Evolutionary conservation across 192 early-diverging fungal genomes (phyloP), one percentile per base, ranked within the genome.

Genomic region (Chytriomyces hyalinus): DNA sequence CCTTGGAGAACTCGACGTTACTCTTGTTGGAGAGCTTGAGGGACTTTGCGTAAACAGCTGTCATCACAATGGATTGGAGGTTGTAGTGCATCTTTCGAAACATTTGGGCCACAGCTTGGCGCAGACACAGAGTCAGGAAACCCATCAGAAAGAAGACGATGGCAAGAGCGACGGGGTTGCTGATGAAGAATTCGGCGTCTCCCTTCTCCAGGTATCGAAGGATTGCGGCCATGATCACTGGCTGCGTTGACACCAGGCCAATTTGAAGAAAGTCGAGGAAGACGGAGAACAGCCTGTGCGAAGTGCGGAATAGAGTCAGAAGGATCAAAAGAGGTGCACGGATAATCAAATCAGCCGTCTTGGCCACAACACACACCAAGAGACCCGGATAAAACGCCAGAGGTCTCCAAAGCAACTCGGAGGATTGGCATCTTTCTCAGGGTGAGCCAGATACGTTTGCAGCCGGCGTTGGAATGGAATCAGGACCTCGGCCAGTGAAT

Each of bases 41-140:
- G 0, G 75, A 72, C 75, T 83, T 83, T 44, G 76, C 82, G 53
- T 73, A 83, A 24, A 83, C 57, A 9, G 82, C 75, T 26, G 73
- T 65, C 47, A 80, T 71, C 46, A 83, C 43, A n/a, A 77, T 71
- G 15, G 59, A 63, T 24, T 67, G 49, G 49, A 76, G 48, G 17
- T 71, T 63, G 44, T 76, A 66, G 53, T 70, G 73, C 28, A 76
- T 61, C 17, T 53, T 48, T 47, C 67, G 22, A 60, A 66, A 49
- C 44, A 82, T 44, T 73, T 82, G 81, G 48, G 26, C 50, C 13
- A 49, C 28, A n/a, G 44, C 24, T 28, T 61, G 59, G 15, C 49
- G 15, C 11, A 20, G 11, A 43, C 28, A 15, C 13, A 43, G 26
- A 6, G 6, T 17, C 62, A 78, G 0, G 48, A 78, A 48, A 2